Evolutionary conservation across 352 stramenopile genomes (phyloP).

Genomic region (Peronospora destructor): DNA sequence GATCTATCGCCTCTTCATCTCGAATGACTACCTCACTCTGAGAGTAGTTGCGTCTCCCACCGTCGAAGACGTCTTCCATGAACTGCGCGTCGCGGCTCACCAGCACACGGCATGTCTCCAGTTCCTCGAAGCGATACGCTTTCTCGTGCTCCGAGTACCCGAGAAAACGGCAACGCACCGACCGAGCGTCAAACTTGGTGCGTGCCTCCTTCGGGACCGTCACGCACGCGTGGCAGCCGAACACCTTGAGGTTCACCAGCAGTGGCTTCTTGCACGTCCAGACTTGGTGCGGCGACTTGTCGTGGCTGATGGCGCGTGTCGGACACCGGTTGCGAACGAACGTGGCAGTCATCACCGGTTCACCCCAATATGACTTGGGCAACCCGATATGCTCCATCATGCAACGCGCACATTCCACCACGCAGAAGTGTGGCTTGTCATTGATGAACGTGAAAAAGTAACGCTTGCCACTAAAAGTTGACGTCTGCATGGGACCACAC

Average conservation of each 20-base stretch:
- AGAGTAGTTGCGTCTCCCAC: no score
- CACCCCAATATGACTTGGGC: not conserved
- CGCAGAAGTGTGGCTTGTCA: no score
- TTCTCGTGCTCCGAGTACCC: not conserved
- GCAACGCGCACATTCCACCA: slow-evolving; percentile 21
- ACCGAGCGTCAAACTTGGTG: not conserved
- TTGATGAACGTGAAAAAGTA: no score
- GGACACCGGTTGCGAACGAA: not conserved
- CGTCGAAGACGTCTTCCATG: no score
- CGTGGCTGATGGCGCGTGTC: not conserved
- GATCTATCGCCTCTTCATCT: no score
- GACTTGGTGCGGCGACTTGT: not conserved
- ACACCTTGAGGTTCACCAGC: not conserved
- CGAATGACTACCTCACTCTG: no score
- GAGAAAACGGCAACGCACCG: no score
- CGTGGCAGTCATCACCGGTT: not conserved
- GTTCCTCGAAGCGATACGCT: no score
- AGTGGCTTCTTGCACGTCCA: not conserved
- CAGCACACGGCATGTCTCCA: no score
- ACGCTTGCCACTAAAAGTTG: no score
- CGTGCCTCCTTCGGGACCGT: not conserved
- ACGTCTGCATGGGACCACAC: no score
- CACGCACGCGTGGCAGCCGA: not conserved
- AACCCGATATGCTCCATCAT: not conserved
- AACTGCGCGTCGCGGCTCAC: no score